Base-by-base conservation (phyloP, 805 yeast genomes). In the Ogataea paradorogensis region DNA sequence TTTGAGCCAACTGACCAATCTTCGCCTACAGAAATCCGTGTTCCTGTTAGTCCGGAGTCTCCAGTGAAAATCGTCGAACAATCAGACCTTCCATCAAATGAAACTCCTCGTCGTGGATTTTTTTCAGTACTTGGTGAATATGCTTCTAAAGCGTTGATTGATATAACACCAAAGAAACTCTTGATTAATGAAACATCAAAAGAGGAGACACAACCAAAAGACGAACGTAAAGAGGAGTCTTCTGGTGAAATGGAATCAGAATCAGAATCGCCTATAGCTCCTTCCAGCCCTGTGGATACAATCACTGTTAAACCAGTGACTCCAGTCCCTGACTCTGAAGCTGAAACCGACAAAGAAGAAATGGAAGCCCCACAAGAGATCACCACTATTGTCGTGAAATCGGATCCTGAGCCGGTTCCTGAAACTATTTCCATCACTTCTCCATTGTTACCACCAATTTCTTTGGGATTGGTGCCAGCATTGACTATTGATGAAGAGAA, bases 401-500 rank as follows among this genome's bases (percentile, higher is more conserved):
- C 28, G 4, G 15, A 26, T 5, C 10, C 4, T 9, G 25, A 23
- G 4, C 25, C 15, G 5, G 14, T 27, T n/a, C 27, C 27, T 5
- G 27, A 22, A 9, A 22, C 35, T 3, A 32, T 32, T 16, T 13
- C 27, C 9, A 27, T 32, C 15, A 28, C 14, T 11, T 27, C 33
- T 14, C 28, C 16, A 13, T n/a, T 9, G 5, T n/a, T 11, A 8
- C 15, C 23, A n/a, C 16, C 25, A 9, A 14, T 20, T 8, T 31
- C 36, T 2, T 25, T 38, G 14, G 42, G 42, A 9, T 13, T 22
- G 2, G 42, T 38, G 10, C 40, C 33, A 11, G 9, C 21, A 2
- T 27, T 31, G 14, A 39, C 40, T 13, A 42, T 42, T 8, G 40
- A 22, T 14, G 37, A 27, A 9, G 14, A 31, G 29, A 30, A 24